Base-by-base conservation (phyloP, 148 eudicot genomes). In the Agrostemma githago region DNA sequence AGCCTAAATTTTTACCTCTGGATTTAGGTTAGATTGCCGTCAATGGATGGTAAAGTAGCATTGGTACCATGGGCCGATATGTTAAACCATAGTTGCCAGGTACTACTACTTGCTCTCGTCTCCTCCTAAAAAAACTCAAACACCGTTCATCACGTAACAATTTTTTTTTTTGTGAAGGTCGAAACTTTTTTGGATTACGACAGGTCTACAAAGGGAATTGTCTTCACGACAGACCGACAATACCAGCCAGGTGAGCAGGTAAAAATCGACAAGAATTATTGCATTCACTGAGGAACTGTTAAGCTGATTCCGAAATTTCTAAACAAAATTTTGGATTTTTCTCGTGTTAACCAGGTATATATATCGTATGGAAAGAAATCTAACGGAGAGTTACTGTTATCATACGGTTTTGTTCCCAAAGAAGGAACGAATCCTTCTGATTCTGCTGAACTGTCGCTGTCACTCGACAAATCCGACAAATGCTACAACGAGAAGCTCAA, bases 161-260 rank as follows among this genome's bases (percentile, higher is more conserved):
- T 2, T 7, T n/a, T n/a, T 43, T 44, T 16, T 17, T 8, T n/a
- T 19, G 21, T 42, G 66, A 64, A 94, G 98, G 98, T 92, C 75
- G 89, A 90, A 76, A 87, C 98, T 15, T 92, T 72, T 85, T 82
- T 95, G 84, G 98, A 95, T 74, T 95, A 92, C 79, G 98, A 95
- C 64, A 92, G 79, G 74, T 92, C 97, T 63, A 87, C 98, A 59
- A 76, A 92, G 72, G 96, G 92, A 76, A 89, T 95, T 60, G 93
- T 92, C 70, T 95, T 91, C 78, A 90, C 89, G 56, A 92, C 98
- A 44, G 98, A 92, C 79, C 85, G 98, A 39, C 81, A 88, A 54
- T 92, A 95, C 82, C 89, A 88, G 92, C 96, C 89, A 87, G 97
- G 98, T 88, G 98, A 90, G 96, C 98, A 95, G 98, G 98, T 95